phyloP scores from a whole-genome alignment of 2,329 filamentous ascomycete genomes.

The Fusarium penzigii region DNA sequence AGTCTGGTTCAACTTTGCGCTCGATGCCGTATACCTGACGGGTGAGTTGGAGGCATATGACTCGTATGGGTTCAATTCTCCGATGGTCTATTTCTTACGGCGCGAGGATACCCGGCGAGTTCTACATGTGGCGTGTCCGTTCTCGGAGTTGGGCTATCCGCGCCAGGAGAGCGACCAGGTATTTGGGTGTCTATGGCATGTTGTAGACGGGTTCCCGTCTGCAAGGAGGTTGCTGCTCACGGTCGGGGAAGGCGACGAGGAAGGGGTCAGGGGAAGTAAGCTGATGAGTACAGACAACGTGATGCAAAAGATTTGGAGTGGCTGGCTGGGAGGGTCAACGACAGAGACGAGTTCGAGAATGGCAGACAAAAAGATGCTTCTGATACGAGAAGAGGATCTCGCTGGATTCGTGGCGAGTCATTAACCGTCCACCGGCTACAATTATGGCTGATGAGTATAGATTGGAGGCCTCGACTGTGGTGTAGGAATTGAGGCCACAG shows the following conservation, averaged over 20 bases:
- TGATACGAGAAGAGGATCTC: conserved; percentile 46
- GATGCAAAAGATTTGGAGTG: conserved; percentile 50
- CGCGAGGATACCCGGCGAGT: conserved; percentile 46
- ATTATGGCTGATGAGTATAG: not conserved
- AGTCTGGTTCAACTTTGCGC: conserved; percentile 50
- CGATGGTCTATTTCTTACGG: conserved; percentile 50
- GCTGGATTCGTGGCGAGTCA: conserved; percentile 32
- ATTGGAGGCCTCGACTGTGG: not conserved
- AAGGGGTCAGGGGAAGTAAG: conserved; percentile 32
- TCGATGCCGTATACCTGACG: conserved; percentile 48
- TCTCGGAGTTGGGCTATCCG: conserved; percentile 46
- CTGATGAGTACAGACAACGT: conserved; percentile 37
- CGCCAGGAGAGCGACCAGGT: conserved; percentile 45
- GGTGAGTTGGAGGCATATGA: conserved; percentile 52
- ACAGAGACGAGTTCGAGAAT: conserved; percentile 41
- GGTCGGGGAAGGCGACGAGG: conserved; percentile 40
- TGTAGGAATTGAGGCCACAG: not conserved
- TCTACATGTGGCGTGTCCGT: conserved; percentile 44
- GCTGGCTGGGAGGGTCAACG: conserved; percentile 44
- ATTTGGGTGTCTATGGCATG: conserved; percentile 49
- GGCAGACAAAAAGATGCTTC: conserved; percentile 44
- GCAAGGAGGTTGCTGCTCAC: conserved; percentile 42
- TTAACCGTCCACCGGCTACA: not conserved
- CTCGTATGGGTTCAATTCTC: conserved; percentile 46
- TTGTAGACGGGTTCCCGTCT: conserved; percentile 46